Percentiles rank a stretch among this genome's conserved stretches.
Evolutionary conservation across 2,329 filamentous ascomycete genomes (phyloP).

Genomic region (Epichloe coenophiala): DNA sequence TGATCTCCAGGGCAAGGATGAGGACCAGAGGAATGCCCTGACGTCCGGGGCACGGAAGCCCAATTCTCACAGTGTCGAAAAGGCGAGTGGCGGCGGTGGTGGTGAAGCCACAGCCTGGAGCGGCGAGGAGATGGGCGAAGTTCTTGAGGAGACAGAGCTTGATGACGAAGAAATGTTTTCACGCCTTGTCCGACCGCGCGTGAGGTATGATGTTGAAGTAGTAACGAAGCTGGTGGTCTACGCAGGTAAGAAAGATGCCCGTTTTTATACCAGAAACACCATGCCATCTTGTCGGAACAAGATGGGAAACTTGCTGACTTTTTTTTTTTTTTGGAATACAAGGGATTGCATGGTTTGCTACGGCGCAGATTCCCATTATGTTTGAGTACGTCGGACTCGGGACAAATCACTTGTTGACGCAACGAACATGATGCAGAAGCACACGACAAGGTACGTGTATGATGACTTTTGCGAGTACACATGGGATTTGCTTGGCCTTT

Average conservation of each 20-base stretch:
- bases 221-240: slow-evolving; percentile 95
- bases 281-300: no score
- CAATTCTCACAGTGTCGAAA: slow-evolving; percentile 51
- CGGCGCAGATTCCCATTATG: slow-evolving; percentile 58
- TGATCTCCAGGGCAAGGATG: slow-evolving; percentile 26
- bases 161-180: slow-evolving; percentile 74
- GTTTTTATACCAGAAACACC: no score
- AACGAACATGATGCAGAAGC: slow-evolving; percentile 2
- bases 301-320: background rate
- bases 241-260: slow-evolving; percentile 42
- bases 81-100: slow-evolving; percentile 61
- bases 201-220: slow-evolving; percentile 96
- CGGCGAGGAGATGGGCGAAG: slow-evolving; percentile 1
- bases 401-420: slow-evolving; percentile 23
- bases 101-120: slow-evolving; percentile 29
- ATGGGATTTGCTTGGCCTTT: background rate
- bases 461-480: background rate
- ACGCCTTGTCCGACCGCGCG: slow-evolving; percentile 69
- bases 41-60: slow-evolving; percentile 32
- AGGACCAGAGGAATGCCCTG: slow-evolving; percentile 24
- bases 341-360: slow-evolving; percentile 76
- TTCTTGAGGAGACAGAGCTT: slow-evolving; percentile 31
- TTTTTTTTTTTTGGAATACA: no score
- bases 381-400: slow-evolving; percentile 49
- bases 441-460: background rate